These are phyloP conservation scores for Ganoderma leucocontextum DNA, from an alignment of 1,284 basidiomycete genomes.

Conservation along the genomic window DNA sequence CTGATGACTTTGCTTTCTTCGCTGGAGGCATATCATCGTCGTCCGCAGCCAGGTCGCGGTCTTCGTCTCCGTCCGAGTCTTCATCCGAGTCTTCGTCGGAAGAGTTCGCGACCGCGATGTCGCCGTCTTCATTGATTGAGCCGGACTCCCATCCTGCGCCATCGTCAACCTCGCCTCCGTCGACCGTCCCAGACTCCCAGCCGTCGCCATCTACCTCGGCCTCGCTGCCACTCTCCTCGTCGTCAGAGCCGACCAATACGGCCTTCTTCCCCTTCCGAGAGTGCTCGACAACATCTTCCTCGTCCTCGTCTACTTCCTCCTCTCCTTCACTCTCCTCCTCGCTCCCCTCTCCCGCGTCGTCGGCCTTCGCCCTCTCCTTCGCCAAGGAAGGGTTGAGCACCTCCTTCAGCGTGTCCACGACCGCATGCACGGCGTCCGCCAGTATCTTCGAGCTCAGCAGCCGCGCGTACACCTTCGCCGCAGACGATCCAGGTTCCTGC, in stretches of 20 bases:
- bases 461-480: conserved; percentile 74
- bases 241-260: conserved; percentile 26
- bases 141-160: conserved; percentile 44
- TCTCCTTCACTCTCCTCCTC: conserved; percentile 36
- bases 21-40: conserved; percentile 26
- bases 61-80: conserved; percentile 30
- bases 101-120: conserved; percentile 23
- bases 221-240: conserved; percentile 40
- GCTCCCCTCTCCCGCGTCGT: conserved; percentile 38
- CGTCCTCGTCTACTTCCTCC: conserved; percentile 38
- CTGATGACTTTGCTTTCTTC: conserved; percentile 19
- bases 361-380: conserved; percentile 36
- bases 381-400: conserved; percentile 50
- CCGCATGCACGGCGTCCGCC: conserved; percentile 64
- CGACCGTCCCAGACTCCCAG: conserved; percentile 53
- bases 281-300: conserved; percentile 47
- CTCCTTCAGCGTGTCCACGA: conserved; percentile 59
- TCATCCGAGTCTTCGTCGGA: conserved; percentile 32
- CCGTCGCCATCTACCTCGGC: conserved; percentile 44
- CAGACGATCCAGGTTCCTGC: conserved; percentile 51
- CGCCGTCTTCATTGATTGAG: conserved; percentile 36
- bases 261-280: conserved; percentile 40
- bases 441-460: conserved; percentile 82
- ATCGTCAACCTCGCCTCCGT: conserved; percentile 38
- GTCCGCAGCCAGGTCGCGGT: conserved; percentile 36